phyloP scores from a whole-genome alignment of 225 moss, liverwort and hornwort genomes.

The Straminergon stramineum region DNA sequence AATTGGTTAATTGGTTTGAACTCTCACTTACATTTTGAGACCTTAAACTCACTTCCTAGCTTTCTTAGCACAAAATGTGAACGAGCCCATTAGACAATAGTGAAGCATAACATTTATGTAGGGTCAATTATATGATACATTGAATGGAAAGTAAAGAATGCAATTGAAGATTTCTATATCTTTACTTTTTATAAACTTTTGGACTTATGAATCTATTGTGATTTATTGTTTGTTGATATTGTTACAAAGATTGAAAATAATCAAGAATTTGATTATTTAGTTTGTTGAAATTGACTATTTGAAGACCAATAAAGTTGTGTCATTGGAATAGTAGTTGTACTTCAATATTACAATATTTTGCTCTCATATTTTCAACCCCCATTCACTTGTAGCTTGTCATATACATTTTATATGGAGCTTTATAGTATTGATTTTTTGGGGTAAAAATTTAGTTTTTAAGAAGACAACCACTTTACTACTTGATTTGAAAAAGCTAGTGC shows the following conservation, averaged over 20 bases:
- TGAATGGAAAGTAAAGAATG: not conserved
- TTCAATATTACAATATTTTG: not conserved
- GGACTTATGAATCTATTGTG: not conserved
- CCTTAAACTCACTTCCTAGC: too few relatives aligned
- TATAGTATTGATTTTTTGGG: not conserved
- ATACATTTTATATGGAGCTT: not conserved
- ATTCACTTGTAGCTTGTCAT: not conserved
- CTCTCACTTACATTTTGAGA: not conserved
- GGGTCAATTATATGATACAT: not conserved
- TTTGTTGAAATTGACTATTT: not conserved
- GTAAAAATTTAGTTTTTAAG: not conserved
- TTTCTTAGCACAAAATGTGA: not conserved
- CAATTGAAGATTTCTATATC: fast-evolving
- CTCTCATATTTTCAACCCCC: not conserved
- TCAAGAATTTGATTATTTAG: not conserved
- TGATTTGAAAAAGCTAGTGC: not conserved
- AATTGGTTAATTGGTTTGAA: too few relatives aligned
- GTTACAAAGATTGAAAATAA: not conserved
- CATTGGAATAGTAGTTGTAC: not conserved
- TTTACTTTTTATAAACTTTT: not conserved
- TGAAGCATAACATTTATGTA: not conserved
- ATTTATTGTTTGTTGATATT: not conserved
- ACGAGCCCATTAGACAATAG: not conserved
- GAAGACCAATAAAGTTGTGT: not conserved
- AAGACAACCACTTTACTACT: not conserved